phyloP scores from a whole-genome alignment of 176 grass and related monocot genomes.

The Oropetium thomaeum region DNA sequence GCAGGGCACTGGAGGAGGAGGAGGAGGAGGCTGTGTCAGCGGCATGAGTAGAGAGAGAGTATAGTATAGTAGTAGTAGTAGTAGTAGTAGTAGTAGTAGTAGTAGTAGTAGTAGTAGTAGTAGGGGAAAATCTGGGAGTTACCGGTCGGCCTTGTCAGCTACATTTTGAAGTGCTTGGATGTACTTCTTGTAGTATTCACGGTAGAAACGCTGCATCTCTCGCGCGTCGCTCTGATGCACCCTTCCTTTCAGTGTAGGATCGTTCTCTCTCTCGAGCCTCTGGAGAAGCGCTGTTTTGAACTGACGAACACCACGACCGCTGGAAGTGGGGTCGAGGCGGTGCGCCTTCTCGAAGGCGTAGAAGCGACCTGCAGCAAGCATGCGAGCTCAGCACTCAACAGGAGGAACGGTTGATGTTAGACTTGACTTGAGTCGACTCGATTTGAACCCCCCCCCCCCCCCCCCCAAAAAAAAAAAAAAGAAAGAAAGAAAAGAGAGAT shows the following conservation, averaged over 20 bases:
- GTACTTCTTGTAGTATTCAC: conserved; percentile 90
- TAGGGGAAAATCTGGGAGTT: too few relatives aligned
- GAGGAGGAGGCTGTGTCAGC: background rate
- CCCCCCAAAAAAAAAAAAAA: too few relatives aligned
- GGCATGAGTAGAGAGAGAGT: too few relatives aligned
- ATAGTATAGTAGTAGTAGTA: too few relatives aligned
- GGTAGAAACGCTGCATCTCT: conserved; percentile 93
- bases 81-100: too few relatives aligned
- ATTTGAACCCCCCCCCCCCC: too few relatives aligned
- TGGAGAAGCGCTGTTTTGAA: conserved; percentile 88
- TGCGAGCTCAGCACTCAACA: too few relatives aligned
- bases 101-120: too few relatives aligned
- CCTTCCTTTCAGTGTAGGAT: conserved; percentile 88
- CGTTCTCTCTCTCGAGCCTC: conserved; percentile 82
- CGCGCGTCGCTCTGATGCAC: conserved; percentile 83
- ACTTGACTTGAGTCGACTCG: too few relatives aligned
- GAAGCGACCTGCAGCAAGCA: conserved; percentile 68
- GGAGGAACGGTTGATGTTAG: too few relatives aligned
- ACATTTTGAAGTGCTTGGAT: conserved; percentile 89
- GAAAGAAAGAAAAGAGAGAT: too few relatives aligned
- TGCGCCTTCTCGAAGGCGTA: conserved; percentile 95
- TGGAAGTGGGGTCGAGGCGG: conserved; percentile 70
- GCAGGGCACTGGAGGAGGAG: conserved; percentile 54
- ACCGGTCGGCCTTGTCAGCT: conserved; percentile 92
- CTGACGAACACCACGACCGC: conserved; percentile 80